Evolutionary conservation across 2,329 filamentous ascomycete genomes (phyloP).

Genomic region (Pezicula neosporulosa): DNA sequence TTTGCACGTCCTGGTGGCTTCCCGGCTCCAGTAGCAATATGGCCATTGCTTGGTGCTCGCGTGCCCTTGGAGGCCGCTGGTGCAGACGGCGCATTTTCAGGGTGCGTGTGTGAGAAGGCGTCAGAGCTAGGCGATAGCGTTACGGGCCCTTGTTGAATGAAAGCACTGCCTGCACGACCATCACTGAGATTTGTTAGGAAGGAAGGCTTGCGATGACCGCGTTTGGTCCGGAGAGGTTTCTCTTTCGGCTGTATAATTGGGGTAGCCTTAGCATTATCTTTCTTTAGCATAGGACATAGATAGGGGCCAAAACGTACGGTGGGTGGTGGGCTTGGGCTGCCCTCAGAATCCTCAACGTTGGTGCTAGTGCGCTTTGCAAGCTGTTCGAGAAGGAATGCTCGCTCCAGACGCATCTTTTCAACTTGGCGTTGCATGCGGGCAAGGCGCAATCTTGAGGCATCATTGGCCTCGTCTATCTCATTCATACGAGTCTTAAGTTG

Average conservation of each 20-base stretch:
- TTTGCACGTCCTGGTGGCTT: conserved; percentile 6
- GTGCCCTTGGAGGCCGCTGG: conserved; percentile 30
- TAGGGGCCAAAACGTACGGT: conserved; percentile 53
- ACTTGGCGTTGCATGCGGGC: conserved; percentile 78
- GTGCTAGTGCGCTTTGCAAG: conserved; percentile 70
- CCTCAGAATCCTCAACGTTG: conserved; percentile 75
- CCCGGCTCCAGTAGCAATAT: not conserved
- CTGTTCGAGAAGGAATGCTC: conserved; percentile 71
- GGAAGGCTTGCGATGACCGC: conserved; percentile 63
- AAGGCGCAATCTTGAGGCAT: conserved; percentile 75
- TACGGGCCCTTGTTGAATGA: conserved; percentile 44
- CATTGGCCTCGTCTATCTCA: conserved; percentile 90
- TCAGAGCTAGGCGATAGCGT: conserved; percentile 48
- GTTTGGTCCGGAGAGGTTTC: conserved; percentile 72
- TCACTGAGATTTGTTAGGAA: conserved; percentile 31
- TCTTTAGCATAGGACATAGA: not conserved
- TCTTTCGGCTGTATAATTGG: conserved; percentile 61
- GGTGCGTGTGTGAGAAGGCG: conserved; percentile 47
- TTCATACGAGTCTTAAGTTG: conserved; percentile 87
- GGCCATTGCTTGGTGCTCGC: not conserved
- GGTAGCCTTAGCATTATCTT: conserved; percentile 10
- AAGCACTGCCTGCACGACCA: conserved; percentile 35
- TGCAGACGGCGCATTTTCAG: conserved; percentile 26
- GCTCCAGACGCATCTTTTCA: conserved; percentile 86
- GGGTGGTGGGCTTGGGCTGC: conserved; percentile 74